phyloP scores from a whole-genome alignment of 495 filamentous ascomycete genomes.

The Hyaloscypha variabilis region DNA sequence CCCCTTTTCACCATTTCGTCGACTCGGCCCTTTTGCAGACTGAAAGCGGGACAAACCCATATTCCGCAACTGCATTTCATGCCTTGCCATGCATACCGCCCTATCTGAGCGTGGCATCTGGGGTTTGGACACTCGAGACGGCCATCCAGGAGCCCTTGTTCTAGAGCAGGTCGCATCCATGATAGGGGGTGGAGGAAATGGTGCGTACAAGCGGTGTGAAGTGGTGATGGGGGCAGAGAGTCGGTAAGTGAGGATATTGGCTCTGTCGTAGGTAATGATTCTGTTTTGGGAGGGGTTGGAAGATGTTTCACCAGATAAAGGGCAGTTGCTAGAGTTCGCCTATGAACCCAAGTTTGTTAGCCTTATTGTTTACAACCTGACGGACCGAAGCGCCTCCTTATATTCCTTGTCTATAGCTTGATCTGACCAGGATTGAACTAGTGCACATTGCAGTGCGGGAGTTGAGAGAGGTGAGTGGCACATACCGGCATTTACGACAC shows the following conservation, averaged over 20 bases:
- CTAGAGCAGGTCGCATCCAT: conserved; percentile 88
- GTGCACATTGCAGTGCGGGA: not conserved
- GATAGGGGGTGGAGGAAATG: conserved; percentile 87
- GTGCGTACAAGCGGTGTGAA: conserved; percentile 66
- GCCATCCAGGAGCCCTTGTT: conserved; percentile 76
- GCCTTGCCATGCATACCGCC: conserved; percentile 94
- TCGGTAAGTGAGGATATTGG: conserved; percentile 24
- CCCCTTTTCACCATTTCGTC: conserved; percentile 59
- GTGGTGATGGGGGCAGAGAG: conserved; percentile 12
- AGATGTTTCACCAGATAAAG: conserved; percentile 61
- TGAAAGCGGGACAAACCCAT: conserved; percentile 92
- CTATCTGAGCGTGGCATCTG: conserved; percentile 78
- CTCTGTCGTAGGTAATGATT: conserved; percentile 7
- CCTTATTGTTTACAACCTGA: not conserved
- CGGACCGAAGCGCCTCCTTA: not conserved
- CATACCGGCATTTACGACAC: conserved; percentile 41
- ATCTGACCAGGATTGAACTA: not conserved
- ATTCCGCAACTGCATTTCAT: conserved; percentile 88
- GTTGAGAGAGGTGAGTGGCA: not conserved
- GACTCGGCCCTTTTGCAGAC: conserved; percentile 75
- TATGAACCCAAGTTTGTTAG: conserved; percentile 32
- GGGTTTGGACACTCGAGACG: conserved; percentile 78
- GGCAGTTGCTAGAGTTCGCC: conserved; percentile 64
- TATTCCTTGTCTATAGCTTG: not conserved
- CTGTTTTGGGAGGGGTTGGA: conserved; percentile 24